Conservation (phyloP, 805 yeast genomes). For the Candida hispaniensis region DNA sequence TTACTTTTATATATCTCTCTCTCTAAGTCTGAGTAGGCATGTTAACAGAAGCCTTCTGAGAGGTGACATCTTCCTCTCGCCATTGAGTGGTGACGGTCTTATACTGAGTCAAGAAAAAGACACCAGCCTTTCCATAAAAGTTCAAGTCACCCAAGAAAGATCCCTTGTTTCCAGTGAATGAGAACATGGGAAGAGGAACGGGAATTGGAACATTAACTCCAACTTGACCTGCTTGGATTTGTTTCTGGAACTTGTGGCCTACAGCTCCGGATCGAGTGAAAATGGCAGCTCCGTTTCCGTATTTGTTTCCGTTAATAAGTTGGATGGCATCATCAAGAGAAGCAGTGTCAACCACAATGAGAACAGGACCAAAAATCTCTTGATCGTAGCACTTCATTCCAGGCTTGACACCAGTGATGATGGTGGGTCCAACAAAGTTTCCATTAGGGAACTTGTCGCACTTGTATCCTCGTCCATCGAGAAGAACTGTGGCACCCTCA, state of each 20-base stretch:
- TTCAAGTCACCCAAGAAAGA: constrained; percentile 71
- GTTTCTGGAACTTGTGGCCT: constrained; percentile 59
- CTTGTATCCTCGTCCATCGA: constrained; percentile 50
- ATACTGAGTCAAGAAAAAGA: constrained; percentile 60
- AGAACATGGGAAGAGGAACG: constrained; percentile 72
- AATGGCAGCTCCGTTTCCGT: constrained; percentile 63
- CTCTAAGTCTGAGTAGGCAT: constrained; percentile 51
- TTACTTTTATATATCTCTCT: constrained; percentile 1
- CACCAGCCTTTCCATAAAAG: constrained; percentile 69
- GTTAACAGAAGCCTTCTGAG: constrained; percentile 44
- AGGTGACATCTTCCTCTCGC: constrained; percentile 43
- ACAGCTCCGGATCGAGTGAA: constrained; percentile 60
- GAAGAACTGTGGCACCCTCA: constrained; percentile 50
- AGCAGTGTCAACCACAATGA: constrained; percentile 49
- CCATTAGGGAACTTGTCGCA: constrained; percentile 46
- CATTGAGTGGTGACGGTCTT: constrained; percentile 65
- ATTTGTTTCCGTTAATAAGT: constrained; percentile 48
- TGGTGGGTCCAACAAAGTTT: constrained; percentile 64
- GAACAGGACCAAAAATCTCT: constrained; percentile 70
- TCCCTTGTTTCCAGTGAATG: constrained; percentile 66
- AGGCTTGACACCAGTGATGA: constrained; percentile 48
- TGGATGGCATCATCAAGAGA: constrained; percentile 59
- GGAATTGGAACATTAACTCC: constrained; percentile 75
- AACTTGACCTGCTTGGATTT: constrained; percentile 64
- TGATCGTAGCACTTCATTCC: constrained; percentile 65